phyloP scores from a whole-genome alignment of 371 early-diverging fungal species.

The Parasitella parasitica region DNA sequence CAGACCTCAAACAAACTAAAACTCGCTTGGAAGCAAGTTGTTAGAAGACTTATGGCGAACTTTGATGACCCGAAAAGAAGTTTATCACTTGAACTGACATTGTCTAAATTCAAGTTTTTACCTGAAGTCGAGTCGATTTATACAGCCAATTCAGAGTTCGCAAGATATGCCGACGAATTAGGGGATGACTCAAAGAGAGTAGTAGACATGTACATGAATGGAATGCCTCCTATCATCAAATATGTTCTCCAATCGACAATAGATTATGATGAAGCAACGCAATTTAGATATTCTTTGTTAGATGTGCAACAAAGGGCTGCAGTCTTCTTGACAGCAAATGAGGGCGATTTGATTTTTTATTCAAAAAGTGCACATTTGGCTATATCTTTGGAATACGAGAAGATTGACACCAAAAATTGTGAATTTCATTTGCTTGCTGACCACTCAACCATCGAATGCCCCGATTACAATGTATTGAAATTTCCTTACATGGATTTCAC shows the following conservation, averaged over 20 bases:
- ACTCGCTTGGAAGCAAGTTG: conserved; percentile 12
- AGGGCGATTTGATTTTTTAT: conserved; percentile 10
- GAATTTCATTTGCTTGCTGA: conserved; percentile 11
- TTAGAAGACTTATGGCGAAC: conserved; percentile 8
- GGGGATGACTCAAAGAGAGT: not conserved
- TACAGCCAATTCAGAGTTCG: not conserved
- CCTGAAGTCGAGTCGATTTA: not conserved
- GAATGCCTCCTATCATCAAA: not conserved
- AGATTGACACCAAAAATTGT: conserved; percentile 1
- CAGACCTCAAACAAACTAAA: not conserved
- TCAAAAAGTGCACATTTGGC: conserved; percentile 9
- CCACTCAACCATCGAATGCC: conserved; percentile 9
- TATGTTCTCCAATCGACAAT: conserved; percentile 1
- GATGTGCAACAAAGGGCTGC: conserved; percentile 14
- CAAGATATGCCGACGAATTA: conserved; percentile 2
- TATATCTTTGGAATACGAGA: not conserved
- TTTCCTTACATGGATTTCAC: conserved; percentile 13
- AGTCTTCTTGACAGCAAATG: conserved; percentile 2
- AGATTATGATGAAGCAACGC: not conserved
- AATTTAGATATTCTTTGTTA: conserved; percentile 1
- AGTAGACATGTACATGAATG: not conserved
- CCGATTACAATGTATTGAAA: conserved; percentile 4
- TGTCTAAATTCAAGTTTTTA: not conserved
- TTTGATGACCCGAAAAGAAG: conserved; percentile 10
- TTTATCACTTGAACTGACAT: not conserved